A percentile compares a stretch with the other conserved stretches of the same genome.
These are phyloP conservation scores for Auxenochlorella protothecoides DNA, from an alignment of 139 green algal species.

Conservation along the genomic window DNA sequence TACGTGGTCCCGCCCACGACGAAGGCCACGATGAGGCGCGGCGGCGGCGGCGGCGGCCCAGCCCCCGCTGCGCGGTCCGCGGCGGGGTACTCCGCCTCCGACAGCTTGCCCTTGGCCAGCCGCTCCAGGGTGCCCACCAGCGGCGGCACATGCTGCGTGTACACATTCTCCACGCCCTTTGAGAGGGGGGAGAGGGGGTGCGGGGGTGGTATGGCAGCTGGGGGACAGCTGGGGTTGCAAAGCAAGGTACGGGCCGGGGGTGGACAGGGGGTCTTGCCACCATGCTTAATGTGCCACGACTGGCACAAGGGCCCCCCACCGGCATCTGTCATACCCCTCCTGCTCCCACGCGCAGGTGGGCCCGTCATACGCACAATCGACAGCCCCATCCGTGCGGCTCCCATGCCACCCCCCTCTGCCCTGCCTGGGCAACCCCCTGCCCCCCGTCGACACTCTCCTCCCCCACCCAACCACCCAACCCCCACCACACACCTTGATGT, in stretches of 20 bases:
- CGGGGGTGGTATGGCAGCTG: background rate
- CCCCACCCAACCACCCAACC: background rate
- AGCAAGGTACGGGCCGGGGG: no score
- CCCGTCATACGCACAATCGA: no score
- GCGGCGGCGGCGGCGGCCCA: slow-evolving; percentile 19
- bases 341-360: no score
- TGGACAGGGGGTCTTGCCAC: no score
- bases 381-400: no score
- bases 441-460: no score
- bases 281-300: no score
- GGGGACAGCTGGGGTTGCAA: background rate
- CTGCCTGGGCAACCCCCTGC: no score
- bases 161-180: slow-evolving; percentile 83
- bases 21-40: slow-evolving; percentile 80
- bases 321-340: no score
- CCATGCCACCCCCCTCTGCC: no score
- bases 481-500: slow-evolving; percentile 43
- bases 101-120: slow-evolving; percentile 55
- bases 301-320: no score
- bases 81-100: slow-evolving; percentile 64
- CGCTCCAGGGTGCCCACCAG: slow-evolving; percentile 66
- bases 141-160: slow-evolving; percentile 87
- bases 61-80: slow-evolving; percentile 1
- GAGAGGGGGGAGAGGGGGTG: no score
- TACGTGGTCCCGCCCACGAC: slow-evolving; percentile 94